phyloP scores from a whole-genome alignment of 306 rosid species.

The Comarum palustre region DNA sequence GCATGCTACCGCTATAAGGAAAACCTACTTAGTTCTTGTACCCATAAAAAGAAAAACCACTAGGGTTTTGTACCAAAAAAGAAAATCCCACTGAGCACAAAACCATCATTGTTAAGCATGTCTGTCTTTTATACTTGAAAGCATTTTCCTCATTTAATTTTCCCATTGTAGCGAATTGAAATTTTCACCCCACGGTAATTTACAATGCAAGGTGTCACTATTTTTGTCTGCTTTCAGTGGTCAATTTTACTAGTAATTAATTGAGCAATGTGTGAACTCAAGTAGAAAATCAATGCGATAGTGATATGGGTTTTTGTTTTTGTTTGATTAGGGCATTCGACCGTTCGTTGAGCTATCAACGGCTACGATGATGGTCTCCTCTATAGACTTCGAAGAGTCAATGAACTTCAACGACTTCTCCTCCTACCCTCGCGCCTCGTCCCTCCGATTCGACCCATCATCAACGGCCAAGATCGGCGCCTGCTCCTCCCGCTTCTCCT shows the following conservation, averaged over 20 bases:
- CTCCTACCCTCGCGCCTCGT: slow-evolving; percentile 71
- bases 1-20: neutral
- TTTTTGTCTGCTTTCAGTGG: neutral
- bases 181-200: neutral
- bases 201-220: neutral
- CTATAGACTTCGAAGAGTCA: slow-evolving; percentile 78
- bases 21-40: neutral
- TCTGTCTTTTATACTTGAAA: neutral
- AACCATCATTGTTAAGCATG: neutral
- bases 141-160: neutral
- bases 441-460: slow-evolving; percentile 73
- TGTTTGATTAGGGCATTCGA: slow-evolving; percentile 59
- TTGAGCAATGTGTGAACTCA: neutral
- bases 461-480: slow-evolving; percentile 69
- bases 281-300: neutral
- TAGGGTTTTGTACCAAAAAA: neutral
- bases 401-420: slow-evolving; percentile 65
- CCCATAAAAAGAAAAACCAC: neutral
- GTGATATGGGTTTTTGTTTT: neutral
- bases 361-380: slow-evolving; percentile 60
- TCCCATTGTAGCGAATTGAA: neutral
- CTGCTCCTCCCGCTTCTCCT: slow-evolving; percentile 88
- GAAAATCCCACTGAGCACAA: neutral
- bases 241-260: neutral
- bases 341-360: slow-evolving; percentile 82